Conservation (phyloP, 352 stramenopile species). For the Pythium periplocum region DNA sequence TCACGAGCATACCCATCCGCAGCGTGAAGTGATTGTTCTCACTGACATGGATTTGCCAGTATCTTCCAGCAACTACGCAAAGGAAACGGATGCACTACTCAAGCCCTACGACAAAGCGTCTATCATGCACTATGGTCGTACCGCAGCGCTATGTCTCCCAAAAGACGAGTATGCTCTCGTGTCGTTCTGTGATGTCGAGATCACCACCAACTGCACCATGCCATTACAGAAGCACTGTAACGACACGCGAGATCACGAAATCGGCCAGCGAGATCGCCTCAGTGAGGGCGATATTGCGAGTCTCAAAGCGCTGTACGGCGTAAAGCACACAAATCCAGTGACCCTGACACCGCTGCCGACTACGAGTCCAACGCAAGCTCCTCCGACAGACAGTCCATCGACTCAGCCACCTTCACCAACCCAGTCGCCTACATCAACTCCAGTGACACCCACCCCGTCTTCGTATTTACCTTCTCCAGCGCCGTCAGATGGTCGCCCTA, state of each 20-base stretch:
- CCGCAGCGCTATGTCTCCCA: constrained; percentile 59
- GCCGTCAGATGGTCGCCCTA: not conserved
- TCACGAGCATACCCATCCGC: constrained; percentile 67
- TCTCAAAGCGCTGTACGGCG: constrained; percentile 58
- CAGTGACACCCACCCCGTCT: constrained; percentile 2
- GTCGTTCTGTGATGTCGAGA: constrained; percentile 62
- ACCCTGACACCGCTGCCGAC: constrained; percentile 2
- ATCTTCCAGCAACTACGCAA: constrained; percentile 64
- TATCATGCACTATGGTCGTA: constrained; percentile 78
- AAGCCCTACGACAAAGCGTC: constrained; percentile 66
- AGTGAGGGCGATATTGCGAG: constrained; percentile 58
- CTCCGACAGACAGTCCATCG: constrained; percentile 1
- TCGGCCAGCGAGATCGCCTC: constrained; percentile 47
- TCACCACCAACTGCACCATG: constrained; percentile 61
- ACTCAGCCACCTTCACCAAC: constrained; percentile 1
- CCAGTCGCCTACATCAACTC: not conserved
- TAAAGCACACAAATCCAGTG: constrained; percentile 7
- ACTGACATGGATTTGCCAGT: constrained; percentile 56
- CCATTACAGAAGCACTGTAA: constrained; percentile 67
- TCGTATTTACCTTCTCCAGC: not conserved
- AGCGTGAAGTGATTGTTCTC: constrained; percentile 64
- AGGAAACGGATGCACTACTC: constrained; percentile 43
- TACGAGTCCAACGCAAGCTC: not conserved
- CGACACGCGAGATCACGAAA: constrained; percentile 49
- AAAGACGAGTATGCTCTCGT: constrained; percentile 58